Base-by-base conservation (phyloP, 352 stramenopile genomes). In the Phytophthora rubi region DNA sequence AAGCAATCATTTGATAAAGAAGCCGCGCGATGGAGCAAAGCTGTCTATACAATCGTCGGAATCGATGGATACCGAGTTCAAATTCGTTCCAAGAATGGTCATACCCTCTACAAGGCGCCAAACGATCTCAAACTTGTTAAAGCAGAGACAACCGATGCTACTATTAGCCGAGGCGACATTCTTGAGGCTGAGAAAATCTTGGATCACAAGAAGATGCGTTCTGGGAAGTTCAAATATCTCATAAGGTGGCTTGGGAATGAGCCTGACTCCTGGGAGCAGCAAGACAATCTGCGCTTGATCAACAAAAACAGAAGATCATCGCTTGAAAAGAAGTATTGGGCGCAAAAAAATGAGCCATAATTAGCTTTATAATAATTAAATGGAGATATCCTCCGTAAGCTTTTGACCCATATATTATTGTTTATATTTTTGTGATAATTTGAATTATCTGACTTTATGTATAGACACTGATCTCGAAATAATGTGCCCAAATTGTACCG, bases 61-160 rank as follows among this genome's bases (percentile, higher is more conserved):
- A 62, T 82, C 7, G 67, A 79, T 65, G 66, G 70, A 5, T 75
- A 73, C 4, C 44, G 53, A 52, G 16, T 72, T 1, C 28, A 70
- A 32, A 73, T 80, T 44, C 45, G 62, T 5, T 80, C 69, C 12
- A 78, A 75, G 30, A 82, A 82, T 57, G 62, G 52, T 15, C 68
- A 78, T 59, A 71, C 58, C 0, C 55, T 75, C 2, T 80, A 71
- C 60, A 74, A 71, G 12, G 3, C 68, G 13, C 52, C 35, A 18
- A 73, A 71, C 23, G 68, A 77, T 47, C 12, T 80, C 0, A 73
- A 73, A 42, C 12, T 65, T 4, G 62, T 80, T 26, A 51, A 73
- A 33, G 23, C 55, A 35, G 58, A 69, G 37, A 39, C 62, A 39
- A 73, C 49, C 26, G 53, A 70, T 42, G 64, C 62, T 51, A 35